Percentiles rank a stretch among this genome's conserved stretches.
Evolutionary conservation across 169 alveolate species (phyloP).

Genomic region (Eimeria praecox): DNA sequence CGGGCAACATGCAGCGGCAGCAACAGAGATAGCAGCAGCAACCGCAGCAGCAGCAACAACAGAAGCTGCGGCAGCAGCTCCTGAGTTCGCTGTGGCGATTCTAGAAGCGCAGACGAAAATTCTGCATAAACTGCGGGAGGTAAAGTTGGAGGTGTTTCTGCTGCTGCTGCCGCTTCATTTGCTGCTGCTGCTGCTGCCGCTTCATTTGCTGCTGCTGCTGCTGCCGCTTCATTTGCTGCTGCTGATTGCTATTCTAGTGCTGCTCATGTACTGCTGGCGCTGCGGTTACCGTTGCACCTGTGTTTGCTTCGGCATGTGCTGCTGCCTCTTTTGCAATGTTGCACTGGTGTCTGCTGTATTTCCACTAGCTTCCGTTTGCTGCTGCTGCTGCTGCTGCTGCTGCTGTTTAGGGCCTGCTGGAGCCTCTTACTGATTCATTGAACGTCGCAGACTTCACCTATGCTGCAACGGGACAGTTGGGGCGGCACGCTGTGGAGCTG

Average conservation of each 20-base stretch:
- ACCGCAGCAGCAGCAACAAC: background rate
- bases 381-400: background rate
- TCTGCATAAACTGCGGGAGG: constrained; percentile 49
- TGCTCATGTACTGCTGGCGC: background rate
- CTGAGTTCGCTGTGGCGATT: constrained; percentile 60
- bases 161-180: constrained; percentile 30
- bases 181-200: constrained; percentile 31
- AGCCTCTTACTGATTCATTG: constrained; percentile 50
- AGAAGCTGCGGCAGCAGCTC: constrained; percentile 22
- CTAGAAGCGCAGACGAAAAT: constrained; percentile 53
- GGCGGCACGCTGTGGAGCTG: constrained; percentile 28
- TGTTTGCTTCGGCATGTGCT: background rate
- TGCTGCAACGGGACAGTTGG: background rate
- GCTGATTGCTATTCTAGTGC: background rate
- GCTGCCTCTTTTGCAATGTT: no score
- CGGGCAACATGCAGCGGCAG: background rate
- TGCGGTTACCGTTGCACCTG: no score
- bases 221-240: no score
- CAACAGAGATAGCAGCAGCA: background rate
- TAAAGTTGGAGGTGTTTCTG: background rate
- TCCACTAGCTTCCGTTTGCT: background rate
- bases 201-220: constrained; percentile 22
- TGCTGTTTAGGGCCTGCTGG: constrained; percentile 48
- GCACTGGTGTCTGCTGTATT: background rate
- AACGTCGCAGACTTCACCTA: background rate